Base-by-base conservation (phyloP, 495 filamentous ascomycete genomes). In the Xylona heveae region DNA sequence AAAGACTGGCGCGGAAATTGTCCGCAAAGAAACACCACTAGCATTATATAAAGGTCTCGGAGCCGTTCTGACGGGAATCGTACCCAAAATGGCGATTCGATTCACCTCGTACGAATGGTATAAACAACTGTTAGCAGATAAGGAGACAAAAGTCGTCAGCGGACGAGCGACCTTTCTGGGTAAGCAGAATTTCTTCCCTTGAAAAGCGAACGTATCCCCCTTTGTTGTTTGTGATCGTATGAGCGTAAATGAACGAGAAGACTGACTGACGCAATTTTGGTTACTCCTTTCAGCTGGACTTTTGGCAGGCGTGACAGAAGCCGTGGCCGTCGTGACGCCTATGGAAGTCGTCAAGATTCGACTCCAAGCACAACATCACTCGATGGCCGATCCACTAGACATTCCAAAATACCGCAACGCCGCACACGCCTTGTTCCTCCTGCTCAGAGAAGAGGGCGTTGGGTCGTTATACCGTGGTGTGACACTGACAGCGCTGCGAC, bases 281-380 rank as follows among this genome's bases (percentile, higher is more conserved):
- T n/a, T n/a, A n/a, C n/a, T n/a, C n/a, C n/a, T n/a, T n/a, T n/a
- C 23, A 76, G 84, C 88, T 38, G 88, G 88, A 46, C 73, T 99
- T 15, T 64, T 71, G 18, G 90, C 88, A 20, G 88, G 88, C 49
- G 76, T 94, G 12, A 95, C 88, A 4, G 88, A 97, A 61, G 88
- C 88, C 35, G 84, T 97, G 19, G 75, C 76, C 20, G 74, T 95
- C 8, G 88, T 97, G 19, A 95, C 84, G 22, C 88, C 88, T 2
- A 97, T 97, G 88, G 88, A 97, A 55, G 88, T 97, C 32, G 62
- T 97, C 48, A 97, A 97, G 68, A 97, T 97, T 49, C 74, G 88
- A 23, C 67, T 97, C 42, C 88, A 97, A 64, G 83, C 83, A 2
- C 88, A 97, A 53, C 77, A 94, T 56, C 88, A 97, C 66, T 76